Base-by-base conservation (phyloP, 176 grass and related monocot genomes). In the Tuctoria greenei region DNA sequence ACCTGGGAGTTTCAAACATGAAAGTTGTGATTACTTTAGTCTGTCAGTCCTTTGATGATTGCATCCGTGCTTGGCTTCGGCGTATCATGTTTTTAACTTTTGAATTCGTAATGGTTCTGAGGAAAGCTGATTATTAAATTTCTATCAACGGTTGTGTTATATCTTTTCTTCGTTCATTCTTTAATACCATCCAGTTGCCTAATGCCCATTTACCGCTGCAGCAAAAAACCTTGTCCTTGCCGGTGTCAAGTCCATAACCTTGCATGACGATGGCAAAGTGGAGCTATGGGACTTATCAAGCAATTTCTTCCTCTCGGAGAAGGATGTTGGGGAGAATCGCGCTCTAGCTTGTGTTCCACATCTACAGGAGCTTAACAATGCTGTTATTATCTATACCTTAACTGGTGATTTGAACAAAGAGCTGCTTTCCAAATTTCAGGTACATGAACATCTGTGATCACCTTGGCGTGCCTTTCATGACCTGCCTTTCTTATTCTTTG, bases 141-240 rank as follows among this genome's bases (percentile, higher is more conserved):
- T 15, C 44, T 15, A 44, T 12, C 2, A 80, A 12, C 5, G 12
- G 7, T 44, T 80, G 54, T 41, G 54, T 16, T 63, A 54, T 82
- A 44, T 26, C 24, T 50, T 20, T 26, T 68, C 34, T 9, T 38
- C 3, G 27, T 35, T 16, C 15, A 16, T 2, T 66, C 35, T 23
- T 7, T 3, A 4, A 56, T 55, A 46, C 4, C 63, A 0, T 73
- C 42, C 17, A 72, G 56, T 47, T 66, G 13, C 64, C 63, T 62
- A 43, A 24, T 62, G n/a, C 6, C 0, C 16, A 50, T 60, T 23
- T 82, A 28, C 79, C 47, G 23, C 39, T 86, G 74, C 85, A 97
- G 93, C 90, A 69, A 97, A 97, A 71, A 97, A 97, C 77, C 85
- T 92, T 78, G 89, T 69, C 44, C 87, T 96, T 12, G 93, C 89